Evolutionary conservation across 345 rosid genomes (phyloP).

Genomic region (Erysimum cheiranthoides): DNA sequence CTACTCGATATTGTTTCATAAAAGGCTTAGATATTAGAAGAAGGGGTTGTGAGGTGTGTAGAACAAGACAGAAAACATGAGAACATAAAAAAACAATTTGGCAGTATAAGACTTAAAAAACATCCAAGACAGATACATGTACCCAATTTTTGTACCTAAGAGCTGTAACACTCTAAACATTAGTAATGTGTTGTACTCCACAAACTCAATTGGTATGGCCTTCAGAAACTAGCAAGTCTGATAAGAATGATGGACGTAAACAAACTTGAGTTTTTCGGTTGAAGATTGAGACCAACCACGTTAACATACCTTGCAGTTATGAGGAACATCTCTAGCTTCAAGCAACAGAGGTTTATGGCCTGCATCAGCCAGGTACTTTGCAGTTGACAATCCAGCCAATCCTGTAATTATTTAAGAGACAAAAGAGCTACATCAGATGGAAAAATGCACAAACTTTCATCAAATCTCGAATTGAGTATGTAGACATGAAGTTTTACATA

Average conservation of each 20-base stretch:
- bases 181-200: neutral
- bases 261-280: neutral
- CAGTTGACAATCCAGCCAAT: conserved; percentile 94
- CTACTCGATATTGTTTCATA: too few relatives aligned
- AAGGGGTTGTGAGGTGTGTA: too few relatives aligned
- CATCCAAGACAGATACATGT: neutral
- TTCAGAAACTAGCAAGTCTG: neutral
- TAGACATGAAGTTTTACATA: conserved; percentile 29
- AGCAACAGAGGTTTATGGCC: conserved; percentile 84
- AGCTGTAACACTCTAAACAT: conserved; percentile 13
- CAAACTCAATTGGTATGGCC: neutral
- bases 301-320: too few relatives aligned
- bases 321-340: conserved; percentile 92
- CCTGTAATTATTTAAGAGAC: conserved; percentile 53
- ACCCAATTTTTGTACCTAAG: neutral
- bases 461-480: neutral
- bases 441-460: neutral
- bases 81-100: too few relatives aligned
- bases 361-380: conserved; percentile 94
- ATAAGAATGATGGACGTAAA: neutral
- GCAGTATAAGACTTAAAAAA: too few relatives aligned
- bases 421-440: conserved; percentile 12
- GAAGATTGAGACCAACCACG: conserved; percentile 60
- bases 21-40: too few relatives aligned
- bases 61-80: too few relatives aligned